phyloP scores from a whole-genome alignment of 139 green algal species.

The Yamagishiella unicocca region DNA sequence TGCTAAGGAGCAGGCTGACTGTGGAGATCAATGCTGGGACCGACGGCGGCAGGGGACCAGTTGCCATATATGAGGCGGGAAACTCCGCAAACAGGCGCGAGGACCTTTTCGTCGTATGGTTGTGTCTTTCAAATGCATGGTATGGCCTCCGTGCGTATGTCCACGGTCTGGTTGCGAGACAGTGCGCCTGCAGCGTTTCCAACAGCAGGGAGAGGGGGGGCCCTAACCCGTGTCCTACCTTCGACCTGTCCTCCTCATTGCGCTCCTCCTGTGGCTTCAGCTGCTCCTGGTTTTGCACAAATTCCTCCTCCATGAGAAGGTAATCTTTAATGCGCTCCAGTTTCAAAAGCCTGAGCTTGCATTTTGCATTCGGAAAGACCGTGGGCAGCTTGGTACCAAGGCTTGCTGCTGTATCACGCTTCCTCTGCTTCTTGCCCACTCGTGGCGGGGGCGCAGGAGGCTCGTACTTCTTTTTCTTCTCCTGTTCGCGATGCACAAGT shows the following conservation, averaged over 20 bases:
- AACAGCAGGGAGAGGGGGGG: too few species aligned
- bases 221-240: too few species aligned
- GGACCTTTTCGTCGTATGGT: too few species aligned
- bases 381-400: slow-evolving; percentile 88
- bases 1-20: too few species aligned
- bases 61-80: too few species aligned
- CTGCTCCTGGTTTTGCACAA: slow-evolving; percentile 93
- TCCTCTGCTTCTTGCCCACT: slow-evolving; percentile 95
- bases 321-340: slow-evolving; percentile 99
- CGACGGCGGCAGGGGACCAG: too few species aligned
- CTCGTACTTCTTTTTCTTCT: slow-evolving; percentile 99
- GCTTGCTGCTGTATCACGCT: slow-evolving; percentile 75
- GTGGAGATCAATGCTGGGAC: too few species aligned
- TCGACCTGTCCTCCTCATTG: slow-evolving; percentile 94
- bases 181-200: too few species aligned
- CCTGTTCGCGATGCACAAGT: slow-evolving; percentile 8
- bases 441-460: slow-evolving; percentile 92
- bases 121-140: too few species aligned
- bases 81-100: too few species aligned
- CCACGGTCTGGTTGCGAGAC: too few species aligned
- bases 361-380: slow-evolving; percentile 94
- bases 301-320: slow-evolving; percentile 99
- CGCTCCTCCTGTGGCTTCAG: slow-evolving; percentile 95
- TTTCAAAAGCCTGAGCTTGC: slow-evolving; percentile 97
- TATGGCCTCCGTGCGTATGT: too few species aligned